These are phyloP conservation scores for Corinectria fuckeliana DNA, from an alignment of 2,329 filamentous ascomycete species.

Conservation along the genomic window DNA sequence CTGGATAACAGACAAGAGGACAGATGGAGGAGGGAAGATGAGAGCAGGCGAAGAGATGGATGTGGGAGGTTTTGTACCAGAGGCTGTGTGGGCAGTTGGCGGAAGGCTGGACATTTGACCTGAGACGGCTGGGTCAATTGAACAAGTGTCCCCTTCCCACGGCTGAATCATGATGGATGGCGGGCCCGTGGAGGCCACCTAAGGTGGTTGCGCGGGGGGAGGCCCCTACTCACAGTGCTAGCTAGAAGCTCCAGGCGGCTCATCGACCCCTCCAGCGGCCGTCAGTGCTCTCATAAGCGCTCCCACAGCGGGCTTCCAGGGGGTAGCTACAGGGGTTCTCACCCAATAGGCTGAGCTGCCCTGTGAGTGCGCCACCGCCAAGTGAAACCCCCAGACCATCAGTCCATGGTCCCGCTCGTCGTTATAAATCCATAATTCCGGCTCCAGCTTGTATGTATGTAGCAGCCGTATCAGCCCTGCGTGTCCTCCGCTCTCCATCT, in stretches of 20 bases:
- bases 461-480: background rate
- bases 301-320: background rate
- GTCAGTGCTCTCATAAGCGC: background rate
- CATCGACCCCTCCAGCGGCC: background rate
- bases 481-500: background rate
- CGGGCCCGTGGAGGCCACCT: constrained; percentile 12
- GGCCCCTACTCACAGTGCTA: background rate
- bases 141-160: constrained; percentile 52
- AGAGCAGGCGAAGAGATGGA: constrained; percentile 32
- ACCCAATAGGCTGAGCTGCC: constrained; percentile 28
- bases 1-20: constrained; percentile 25
- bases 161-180: constrained; percentile 25
- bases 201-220: background rate
- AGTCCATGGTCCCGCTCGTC: background rate
- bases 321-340: background rate
- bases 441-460: background rate
- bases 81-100: constrained; percentile 15
- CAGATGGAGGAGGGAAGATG: constrained; percentile 27
- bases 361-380: constrained; percentile 21
- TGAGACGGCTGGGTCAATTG: constrained; percentile 45
- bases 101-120: constrained; percentile 27
- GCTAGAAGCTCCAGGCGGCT: background rate
- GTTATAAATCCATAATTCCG: constrained; percentile 21
- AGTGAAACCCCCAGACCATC: constrained; percentile 4
- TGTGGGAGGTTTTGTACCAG: constrained; percentile 46